Evolutionary conservation across 495 filamentous ascomycete species (phyloP), one percentile per base, ranked within the genome.

Genomic region (Talaromyces thailandensis): DNA sequence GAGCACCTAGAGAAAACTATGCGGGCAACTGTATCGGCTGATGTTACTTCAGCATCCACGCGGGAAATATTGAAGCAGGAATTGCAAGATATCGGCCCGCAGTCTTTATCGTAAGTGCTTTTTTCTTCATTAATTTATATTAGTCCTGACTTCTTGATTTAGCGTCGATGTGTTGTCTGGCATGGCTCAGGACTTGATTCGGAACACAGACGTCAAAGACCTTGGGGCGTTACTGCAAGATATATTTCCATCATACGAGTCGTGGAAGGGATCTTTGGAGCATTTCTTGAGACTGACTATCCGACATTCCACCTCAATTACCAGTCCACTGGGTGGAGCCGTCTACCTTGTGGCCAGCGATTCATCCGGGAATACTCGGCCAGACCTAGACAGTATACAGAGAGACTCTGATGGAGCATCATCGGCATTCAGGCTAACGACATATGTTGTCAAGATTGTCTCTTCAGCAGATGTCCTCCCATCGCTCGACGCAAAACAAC

Each of bases 351-450:
- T 88, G 0, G 70, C 82, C 45, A 56, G 63, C 45, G 29, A 76
- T 23, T 28, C 69, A 56, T 56, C 77, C 9, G 67, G 69, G 4
- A 64, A 68, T 6, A 69, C 68, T 43, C 56, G 60, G 57, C 45
- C 70, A 60, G 29, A 66, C 62, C 60, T 70, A 63, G 65, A 74
- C 56, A 68, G 52, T 28, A 64, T 81, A 23, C 66, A 77, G 25
- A 75, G 86, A 45, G 92, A 97, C 73, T 73, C 76, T 2, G 78
- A 79, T 57, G 90, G 89, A 1, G 84, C 84, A 23, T 92, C 91
- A 1, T 76, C 82, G 59, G 84, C 90, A 18, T 82, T 93, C 31
- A 80, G 94, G 56, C 86, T 95, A 75, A 83, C 86, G 18, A 71
- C 83, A 50, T 96, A 89, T 71, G 81, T 82, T 0, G 74, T 79